Evolutionary conservation across 2,329 filamentous ascomycete species (phyloP), one percentile per base, ranked within the genome.

Genomic region (Aureobasidium sp.): DNA sequence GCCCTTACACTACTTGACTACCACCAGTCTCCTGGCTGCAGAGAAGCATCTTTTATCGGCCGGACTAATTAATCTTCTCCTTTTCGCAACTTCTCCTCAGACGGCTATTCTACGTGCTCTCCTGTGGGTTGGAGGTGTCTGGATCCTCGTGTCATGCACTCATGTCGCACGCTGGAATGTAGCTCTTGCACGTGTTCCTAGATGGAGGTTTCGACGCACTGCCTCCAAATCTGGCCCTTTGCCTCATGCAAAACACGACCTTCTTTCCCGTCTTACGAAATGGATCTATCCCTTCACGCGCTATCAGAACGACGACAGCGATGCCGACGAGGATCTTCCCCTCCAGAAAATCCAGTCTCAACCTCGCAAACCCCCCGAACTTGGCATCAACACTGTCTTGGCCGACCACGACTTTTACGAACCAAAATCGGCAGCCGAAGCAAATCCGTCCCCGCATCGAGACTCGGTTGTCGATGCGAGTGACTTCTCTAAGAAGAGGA

Each of bases 31-130:
- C 45, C 80, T 97, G 57, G 84, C 88, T 1, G 87, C 94, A 5
- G 94, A 99, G 74, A 81, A 97, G 45, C 91, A 97, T 69, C 80
- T 99, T 11, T 82, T 97, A 17, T 93, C 93, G 0, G 84, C 89
- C 42, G 86, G 86, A 1, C 80, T 99, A 15, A 87, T 97, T 69
- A 91, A 96, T 69, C 77, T 97, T 15, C 77, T 95, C 0, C 73
- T 96, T 1, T 83, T 96, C 64, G 86, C 91, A 0, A 77, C 79
- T 7, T 94, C 92, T 0, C 78, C 79, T 6, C 79, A 80, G 65
- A 71, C 72, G 5, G 65, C 68, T 3, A 80, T 80, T 31, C 68
- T 80, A 4, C 73, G 73, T 47, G 73, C 74, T 9, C 67, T 79
- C 47, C 67, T 80, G 15, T 80, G 79, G 78, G 64, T 79, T 22